Percentiles rank a stretch among this genome's conserved stretches.
Conservation (phyloP, 805 yeast genomes). For the Metschnikowia matae region DNA sequence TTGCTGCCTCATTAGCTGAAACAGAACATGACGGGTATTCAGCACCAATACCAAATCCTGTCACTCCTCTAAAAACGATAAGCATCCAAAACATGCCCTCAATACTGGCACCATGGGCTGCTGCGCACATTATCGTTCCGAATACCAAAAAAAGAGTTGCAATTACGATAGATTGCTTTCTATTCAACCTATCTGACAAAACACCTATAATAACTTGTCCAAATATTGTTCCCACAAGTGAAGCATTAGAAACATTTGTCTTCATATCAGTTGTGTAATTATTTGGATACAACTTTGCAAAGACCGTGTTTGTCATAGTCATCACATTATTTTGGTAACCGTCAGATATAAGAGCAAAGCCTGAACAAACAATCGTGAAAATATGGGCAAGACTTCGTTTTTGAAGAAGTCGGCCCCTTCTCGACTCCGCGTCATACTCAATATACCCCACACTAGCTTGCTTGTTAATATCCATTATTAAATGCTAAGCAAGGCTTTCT, state of each 20-base stretch:
- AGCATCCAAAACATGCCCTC: slow-evolving; percentile 78
- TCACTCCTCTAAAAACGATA: slow-evolving; percentile 66
- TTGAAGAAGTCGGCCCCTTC: slow-evolving; percentile 26
- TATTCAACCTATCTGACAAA: slow-evolving; percentile 60
- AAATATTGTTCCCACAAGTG: slow-evolving; percentile 63
- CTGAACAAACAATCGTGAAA: slow-evolving; percentile 57
- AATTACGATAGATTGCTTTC: slow-evolving; percentile 66
- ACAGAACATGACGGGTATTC: slow-evolving; percentile 71
- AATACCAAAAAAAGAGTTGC: slow-evolving; percentile 60
- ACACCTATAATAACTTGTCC: slow-evolving; percentile 68
- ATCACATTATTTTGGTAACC: slow-evolving; percentile 74
- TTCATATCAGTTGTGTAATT: slow-evolving; percentile 44
- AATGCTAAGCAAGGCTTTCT: not conserved
- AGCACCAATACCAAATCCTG: slow-evolving; percentile 78
- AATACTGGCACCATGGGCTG: slow-evolving; percentile 55
- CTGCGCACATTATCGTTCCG: slow-evolving; percentile 66
- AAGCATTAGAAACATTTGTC: slow-evolving; percentile 66
- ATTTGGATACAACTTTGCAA: slow-evolving; percentile 41
- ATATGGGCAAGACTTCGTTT: slow-evolving; percentile 25
- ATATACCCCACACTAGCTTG: slow-evolving; percentile 13
- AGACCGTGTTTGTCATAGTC: slow-evolving; percentile 63
- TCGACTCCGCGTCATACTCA: slow-evolving; percentile 31
- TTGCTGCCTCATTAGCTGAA: slow-evolving; percentile 69
- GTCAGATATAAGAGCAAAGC: slow-evolving; percentile 72
- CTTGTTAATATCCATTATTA: not conserved